These are phyloP conservation scores for Spathaspora gorwiae DNA, from an alignment of 805 yeast genomes.

Conservation along the genomic window DNA sequence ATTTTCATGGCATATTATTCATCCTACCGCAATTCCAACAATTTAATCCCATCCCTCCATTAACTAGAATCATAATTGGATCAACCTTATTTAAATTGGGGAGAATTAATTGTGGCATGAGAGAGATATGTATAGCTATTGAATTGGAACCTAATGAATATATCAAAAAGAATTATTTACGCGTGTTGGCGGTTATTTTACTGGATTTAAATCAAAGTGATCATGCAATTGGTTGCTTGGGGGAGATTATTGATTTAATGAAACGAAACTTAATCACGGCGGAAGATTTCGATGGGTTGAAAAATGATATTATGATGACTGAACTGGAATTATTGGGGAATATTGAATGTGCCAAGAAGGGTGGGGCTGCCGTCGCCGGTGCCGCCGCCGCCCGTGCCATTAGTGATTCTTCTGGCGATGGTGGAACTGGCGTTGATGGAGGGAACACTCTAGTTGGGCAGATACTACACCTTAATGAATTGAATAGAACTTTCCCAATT, in stretches of 20 bases:
- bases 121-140: conserved; percentile 4
- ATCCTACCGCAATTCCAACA: neutral
- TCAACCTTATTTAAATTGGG: conserved; percentile 3
- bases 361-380: too few relatives aligned
- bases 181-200: neutral
- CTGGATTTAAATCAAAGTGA: neutral
- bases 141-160: neutral
- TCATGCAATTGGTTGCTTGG: conserved; percentile 1
- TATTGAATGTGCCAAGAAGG: neutral
- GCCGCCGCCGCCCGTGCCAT: too few relatives aligned
- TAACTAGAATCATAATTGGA: neutral
- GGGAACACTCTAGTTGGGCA: neutral
- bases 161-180: conserved; percentile 1
- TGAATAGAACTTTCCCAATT: neutral
- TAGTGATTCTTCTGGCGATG: too few relatives aligned
- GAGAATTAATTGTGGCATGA: conserved; percentile 1
- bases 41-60: neutral
- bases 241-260: conserved; percentile 4
- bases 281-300: neutral
- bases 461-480: neutral
- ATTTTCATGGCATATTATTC: neutral
- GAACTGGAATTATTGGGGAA: neutral
- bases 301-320: neutral
- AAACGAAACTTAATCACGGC: neutral
- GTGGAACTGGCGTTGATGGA: neutral